Evolutionary conservation across 495 filamentous ascomycete genomes (phyloP).

Genomic region (Letharia lupina): DNA sequence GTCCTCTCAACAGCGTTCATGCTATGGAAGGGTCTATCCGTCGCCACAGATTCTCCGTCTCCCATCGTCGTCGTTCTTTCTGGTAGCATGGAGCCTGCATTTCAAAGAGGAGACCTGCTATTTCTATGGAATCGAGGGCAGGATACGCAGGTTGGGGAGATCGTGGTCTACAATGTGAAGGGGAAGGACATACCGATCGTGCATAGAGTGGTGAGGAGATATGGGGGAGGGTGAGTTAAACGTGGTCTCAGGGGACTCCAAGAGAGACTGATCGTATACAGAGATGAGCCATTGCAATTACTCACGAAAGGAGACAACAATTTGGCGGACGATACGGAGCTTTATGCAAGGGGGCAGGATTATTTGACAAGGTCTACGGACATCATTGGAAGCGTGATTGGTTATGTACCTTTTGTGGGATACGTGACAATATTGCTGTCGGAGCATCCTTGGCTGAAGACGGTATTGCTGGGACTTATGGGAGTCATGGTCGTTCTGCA

Average conservation of each 20-base stretch:
- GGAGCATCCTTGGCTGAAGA: constrained; percentile 97
- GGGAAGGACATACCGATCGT: constrained; percentile 94
- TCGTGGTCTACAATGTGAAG: constrained; percentile 90
- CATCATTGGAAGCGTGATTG: constrained; percentile 88
- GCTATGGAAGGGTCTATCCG: constrained; percentile 94
- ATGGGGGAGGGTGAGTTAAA: constrained; percentile 46
- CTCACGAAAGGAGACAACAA: constrained; percentile 99
- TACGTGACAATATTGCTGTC: constrained; percentile 96
- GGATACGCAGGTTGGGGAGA: constrained; percentile 70
- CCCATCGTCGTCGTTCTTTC: constrained; percentile 95
- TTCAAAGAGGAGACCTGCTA: constrained; percentile 87
- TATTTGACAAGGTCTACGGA: constrained; percentile 76
- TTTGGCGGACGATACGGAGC: constrained; percentile 82
- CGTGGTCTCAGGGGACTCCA: neutral
- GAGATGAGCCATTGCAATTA: constrained; percentile 46
- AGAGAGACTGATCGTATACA: constrained; percentile 14
- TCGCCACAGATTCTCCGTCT: constrained; percentile 75
- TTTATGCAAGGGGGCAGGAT: constrained; percentile 78
- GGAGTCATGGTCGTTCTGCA: constrained; percentile 89
- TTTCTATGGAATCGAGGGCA: constrained; percentile 87
- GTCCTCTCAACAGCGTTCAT: constrained; percentile 94
- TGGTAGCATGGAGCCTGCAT: constrained; percentile 94
- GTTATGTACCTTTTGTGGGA: constrained; percentile 90
- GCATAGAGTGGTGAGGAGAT: constrained; percentile 72
- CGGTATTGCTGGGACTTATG: constrained; percentile 88